Evolutionary conservation across 2,329 filamentous ascomycete species (phyloP), one percentile per base, ranked within the genome.

Genomic region (Tolypocladium cylindrosporum): DNA sequence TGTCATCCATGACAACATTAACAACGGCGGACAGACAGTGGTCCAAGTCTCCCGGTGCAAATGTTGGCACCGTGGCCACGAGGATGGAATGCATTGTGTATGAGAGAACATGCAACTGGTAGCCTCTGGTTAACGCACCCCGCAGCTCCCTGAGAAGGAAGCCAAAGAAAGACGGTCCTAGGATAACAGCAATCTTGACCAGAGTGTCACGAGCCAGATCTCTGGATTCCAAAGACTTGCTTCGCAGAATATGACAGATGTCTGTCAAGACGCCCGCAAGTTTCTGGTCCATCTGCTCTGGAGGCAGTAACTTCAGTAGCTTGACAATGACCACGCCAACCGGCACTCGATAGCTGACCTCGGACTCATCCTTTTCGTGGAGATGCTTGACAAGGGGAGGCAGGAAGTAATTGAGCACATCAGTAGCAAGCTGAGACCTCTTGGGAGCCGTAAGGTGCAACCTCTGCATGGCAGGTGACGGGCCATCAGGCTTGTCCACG

Each of bases 61-160:
- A 89, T 2, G 84, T 79, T 11, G 90, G 87, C 13, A 88, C 84
- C 10, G 87, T 84, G 6, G 85, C 81, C 13, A 97, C 84, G 24
- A 99, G 77, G 55, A 99, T 90, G 0, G 91, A 90, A 73, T 99
- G 94, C 69, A 99, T 84, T 0, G 94, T 97, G 71, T 90, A 99
- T 0, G 93, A 97, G 31, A 99, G 78, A 11, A 99, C 91, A 70
- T 99, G 94, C 43, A 97, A 81, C 67, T 99, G 94, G 67, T 95
- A 96, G 5, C 94, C 94, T 66, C 87, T 84, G 53, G 86, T 87
- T 14, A 99, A 79, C 8, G 93, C 90, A 58, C 88, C 87, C 55
- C 91, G 83, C 31, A 99, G 77, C 69, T 97, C 92, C 68, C 92
- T 95, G 59, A 99, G 77, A n/a, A 99, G 86, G 70, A 97, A 97